Conservation (phyloP, 768 basidiomycete genomes). For the Neoboletus brunneissimus region DNA sequence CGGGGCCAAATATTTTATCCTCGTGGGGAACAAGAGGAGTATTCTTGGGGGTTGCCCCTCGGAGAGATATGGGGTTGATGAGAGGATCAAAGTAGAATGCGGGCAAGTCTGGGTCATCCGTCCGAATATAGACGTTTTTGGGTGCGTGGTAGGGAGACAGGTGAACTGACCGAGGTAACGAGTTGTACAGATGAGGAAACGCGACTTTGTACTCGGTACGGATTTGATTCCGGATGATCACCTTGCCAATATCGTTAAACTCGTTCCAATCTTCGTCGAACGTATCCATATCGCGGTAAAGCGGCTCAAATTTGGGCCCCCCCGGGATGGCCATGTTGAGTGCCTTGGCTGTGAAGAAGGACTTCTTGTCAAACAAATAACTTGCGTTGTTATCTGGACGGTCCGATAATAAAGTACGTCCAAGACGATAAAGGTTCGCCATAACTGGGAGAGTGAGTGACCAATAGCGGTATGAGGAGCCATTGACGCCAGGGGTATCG, state of each 20-base stretch:
- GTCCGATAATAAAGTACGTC: constrained; percentile 90
- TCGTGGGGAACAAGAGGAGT: constrained; percentile 82
- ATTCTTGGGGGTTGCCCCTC: constrained; percentile 83
- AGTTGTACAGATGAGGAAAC: constrained; percentile 98
- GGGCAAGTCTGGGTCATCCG: constrained; percentile 98
- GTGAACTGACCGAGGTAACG: constrained; percentile 89
- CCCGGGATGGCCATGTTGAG: constrained; percentile 97
- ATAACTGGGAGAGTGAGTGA: constrained; percentile 89
- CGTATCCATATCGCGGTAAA: constrained; percentile 94
- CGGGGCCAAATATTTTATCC: constrained; percentile 87
- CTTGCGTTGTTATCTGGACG: constrained; percentile 86
- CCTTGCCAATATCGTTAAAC: constrained; percentile 99
- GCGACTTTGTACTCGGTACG: constrained; percentile 99
- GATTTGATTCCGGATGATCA: constrained; percentile 98
- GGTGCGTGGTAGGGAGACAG: constrained; percentile 90
- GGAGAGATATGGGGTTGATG: constrained; percentile 95
- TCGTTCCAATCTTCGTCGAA: constrained; percentile 99
- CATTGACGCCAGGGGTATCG: constrained; percentile 89
- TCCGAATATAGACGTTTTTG: constrained; percentile 98
- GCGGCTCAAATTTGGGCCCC: constrained; percentile 97
- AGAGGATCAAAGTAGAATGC: constrained; percentile 99
- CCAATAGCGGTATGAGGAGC: constrained; percentile 91
- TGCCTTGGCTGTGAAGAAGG: constrained; percentile 98
- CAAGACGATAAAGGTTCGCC: constrained; percentile 95
- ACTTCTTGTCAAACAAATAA: constrained; percentile 96